Evolutionary conservation across 768 basidiomycete genomes (phyloP).

Genomic region (Daedaleopsis nitida): DNA sequence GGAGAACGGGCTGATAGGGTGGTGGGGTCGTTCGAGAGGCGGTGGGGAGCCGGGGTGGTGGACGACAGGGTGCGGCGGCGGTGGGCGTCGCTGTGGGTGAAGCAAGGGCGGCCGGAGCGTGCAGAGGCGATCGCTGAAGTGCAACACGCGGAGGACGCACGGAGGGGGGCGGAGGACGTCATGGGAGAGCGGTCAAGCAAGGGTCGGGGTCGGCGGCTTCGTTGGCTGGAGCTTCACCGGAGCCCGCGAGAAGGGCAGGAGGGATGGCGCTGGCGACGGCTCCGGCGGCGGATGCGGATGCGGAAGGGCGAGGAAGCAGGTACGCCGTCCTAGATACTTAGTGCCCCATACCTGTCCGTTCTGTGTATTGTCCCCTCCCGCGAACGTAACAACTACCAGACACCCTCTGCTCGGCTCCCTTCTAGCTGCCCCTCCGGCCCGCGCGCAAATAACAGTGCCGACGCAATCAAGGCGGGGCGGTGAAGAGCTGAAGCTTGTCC

Average conservation of each 20-base stretch:
- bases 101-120: slow-evolving; percentile 40
- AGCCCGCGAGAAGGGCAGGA: slow-evolving; percentile 10
- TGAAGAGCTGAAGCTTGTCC: background rate
- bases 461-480: too few relatives aligned
- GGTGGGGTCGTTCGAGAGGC: slow-evolving; percentile 45
- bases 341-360: background rate
- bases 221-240: slow-evolving; percentile 8
- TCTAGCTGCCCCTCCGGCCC: background rate
- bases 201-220: slow-evolving; percentile 5
- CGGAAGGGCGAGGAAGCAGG: slow-evolving; percentile 1
- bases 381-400: slow-evolving; percentile 16
- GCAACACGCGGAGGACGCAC: slow-evolving; percentile 7
- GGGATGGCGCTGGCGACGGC: slow-evolving; percentile 20
- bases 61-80: slow-evolving; percentile 63
- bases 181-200: background rate
- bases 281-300: slow-evolving; percentile 18
- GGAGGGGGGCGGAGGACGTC: slow-evolving; percentile 14
- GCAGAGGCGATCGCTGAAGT: slow-evolving; percentile 7
- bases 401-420: background rate
- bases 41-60: slow-evolving; percentile 59
- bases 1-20: slow-evolving; percentile 55
- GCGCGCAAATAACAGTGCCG: too few relatives aligned
- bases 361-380: background rate
- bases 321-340: slow-evolving; percentile 5
- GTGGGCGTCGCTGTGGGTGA: slow-evolving; percentile 58